A percentile compares a stretch with the other conserved stretches of the same genome.
These are phyloP conservation scores for Pistacia vera DNA, from an alignment of 345 rosid genomes.

Conservation along the genomic window DNA sequence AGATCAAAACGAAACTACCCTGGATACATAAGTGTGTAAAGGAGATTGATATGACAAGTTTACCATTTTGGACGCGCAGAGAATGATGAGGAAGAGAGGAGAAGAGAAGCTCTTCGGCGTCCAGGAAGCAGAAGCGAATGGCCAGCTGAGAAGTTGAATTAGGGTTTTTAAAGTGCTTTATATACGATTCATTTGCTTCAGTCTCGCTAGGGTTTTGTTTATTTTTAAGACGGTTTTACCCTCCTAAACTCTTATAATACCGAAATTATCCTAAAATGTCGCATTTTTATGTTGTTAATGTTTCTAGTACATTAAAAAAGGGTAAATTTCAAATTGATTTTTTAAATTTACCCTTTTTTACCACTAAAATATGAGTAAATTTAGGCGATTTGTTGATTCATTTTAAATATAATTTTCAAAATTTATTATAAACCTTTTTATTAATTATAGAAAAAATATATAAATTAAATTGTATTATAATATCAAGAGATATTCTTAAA, in stretches of 20 bases:
- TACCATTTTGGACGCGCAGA: constrained; percentile 32
- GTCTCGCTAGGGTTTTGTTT: constrained; percentile 4
- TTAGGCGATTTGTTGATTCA: too few relatives aligned
- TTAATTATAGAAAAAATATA: too few relatives aligned
- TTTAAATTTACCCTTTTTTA: too few relatives aligned
- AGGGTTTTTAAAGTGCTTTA: constrained; percentile 3
- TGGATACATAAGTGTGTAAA: not conserved
- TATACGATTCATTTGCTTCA: not conserved
- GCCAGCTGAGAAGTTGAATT: not conserved
- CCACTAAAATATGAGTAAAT: too few relatives aligned
- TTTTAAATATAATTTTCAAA: too few relatives aligned
- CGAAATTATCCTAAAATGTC: too few relatives aligned
- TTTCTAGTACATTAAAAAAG: too few relatives aligned
- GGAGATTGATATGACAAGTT: not conserved
- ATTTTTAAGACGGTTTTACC: constrained; percentile 9
- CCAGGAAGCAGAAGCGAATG: not conserved
- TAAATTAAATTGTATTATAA: too few relatives aligned
- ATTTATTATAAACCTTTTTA: too few relatives aligned
- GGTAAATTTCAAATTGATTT: too few relatives aligned
- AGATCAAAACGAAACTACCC: not conserved
- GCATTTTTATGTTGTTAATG: too few relatives aligned
- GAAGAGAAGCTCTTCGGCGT: constrained; percentile 16
- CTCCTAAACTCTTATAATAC: not conserved
- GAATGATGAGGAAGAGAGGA: constrained; percentile 4
- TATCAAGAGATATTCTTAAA: too few relatives aligned